Evolutionary conservation across 1,284 basidiomycete species (phyloP).

Genomic region (Austroboletus novae-zelandiae): DNA sequence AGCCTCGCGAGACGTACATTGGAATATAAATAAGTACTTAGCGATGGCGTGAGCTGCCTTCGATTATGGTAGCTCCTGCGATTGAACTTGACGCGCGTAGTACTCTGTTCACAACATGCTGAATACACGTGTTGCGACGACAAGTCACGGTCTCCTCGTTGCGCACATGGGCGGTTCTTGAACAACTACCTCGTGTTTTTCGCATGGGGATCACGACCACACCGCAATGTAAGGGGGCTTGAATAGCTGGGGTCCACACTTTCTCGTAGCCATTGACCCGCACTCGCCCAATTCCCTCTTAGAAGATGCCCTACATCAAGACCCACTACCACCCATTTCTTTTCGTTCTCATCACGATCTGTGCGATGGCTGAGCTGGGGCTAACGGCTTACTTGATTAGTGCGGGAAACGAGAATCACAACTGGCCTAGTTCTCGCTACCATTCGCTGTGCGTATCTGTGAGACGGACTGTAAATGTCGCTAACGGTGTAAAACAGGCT

Average conservation of each 20-base stretch:
- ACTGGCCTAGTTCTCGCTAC: conserved; percentile 61
- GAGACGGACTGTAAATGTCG: neutral
- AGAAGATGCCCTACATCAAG: conserved; percentile 42
- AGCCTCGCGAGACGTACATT: conserved; percentile 77
- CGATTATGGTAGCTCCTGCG: conserved; percentile 6
- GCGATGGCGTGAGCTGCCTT: conserved; percentile 15
- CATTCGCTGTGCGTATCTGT: conserved; percentile 57
- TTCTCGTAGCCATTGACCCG: conserved; percentile 14
- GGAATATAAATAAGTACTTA: conserved; percentile 25
- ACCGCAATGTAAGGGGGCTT: conserved; percentile 22
- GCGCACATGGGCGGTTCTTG: conserved; percentile 6
- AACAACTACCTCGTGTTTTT: conserved; percentile 31
- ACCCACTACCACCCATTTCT: conserved; percentile 66
- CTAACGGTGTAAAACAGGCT: conserved; percentile 37
- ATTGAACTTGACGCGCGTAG: conserved; percentile 10
- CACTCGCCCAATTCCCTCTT: conserved; percentile 7
- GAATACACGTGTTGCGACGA: conserved; percentile 15
- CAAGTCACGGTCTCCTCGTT: conserved; percentile 6
- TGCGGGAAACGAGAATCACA: conserved; percentile 55
- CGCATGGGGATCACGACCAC: conserved; percentile 31
- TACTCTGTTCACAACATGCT: conserved; percentile 11
- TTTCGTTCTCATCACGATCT: conserved; percentile 65
- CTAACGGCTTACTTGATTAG: conserved; percentile 69
- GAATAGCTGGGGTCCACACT: conserved; percentile 14
- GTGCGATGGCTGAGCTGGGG: conserved; percentile 66